Evolutionary conservation across 164 flowering plant species (phyloP).

Genomic region (Platanus orientalis): DNA sequence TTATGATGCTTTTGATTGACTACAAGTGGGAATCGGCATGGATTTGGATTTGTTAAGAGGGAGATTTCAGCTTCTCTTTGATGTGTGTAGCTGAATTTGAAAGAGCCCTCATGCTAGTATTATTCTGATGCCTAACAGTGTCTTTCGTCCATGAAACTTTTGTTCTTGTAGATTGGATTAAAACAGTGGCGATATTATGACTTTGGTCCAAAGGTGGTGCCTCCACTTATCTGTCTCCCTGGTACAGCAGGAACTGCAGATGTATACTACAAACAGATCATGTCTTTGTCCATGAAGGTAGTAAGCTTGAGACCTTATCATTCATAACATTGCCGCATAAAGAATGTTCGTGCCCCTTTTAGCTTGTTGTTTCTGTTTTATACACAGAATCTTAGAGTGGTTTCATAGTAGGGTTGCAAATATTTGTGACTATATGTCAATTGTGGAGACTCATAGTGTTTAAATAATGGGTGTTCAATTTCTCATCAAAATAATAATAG

Average conservation of each 20-base stretch:
- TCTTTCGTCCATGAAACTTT: background rate
- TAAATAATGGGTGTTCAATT: too few species aligned
- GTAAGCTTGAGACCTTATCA: background rate
- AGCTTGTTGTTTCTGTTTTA: too few species aligned
- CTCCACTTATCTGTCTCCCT: conserved; percentile 94
- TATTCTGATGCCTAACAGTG: conserved; percentile 4
- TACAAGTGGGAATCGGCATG: background rate
- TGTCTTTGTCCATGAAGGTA: conserved; percentile 96
- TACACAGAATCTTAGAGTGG: too few species aligned
- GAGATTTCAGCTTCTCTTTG: background rate
- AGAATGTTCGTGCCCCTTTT: background rate
- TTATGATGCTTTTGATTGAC: background rate
- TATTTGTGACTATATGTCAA: too few species aligned
- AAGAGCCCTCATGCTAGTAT: background rate
- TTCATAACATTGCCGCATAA: background rate
- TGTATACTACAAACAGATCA: conserved; percentile 93
- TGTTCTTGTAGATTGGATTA: conserved; percentile 62
- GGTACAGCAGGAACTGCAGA: conserved; percentile 96
- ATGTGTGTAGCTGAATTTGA: too few species aligned
- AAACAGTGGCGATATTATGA: conserved; percentile 98
- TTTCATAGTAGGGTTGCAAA: too few species aligned
- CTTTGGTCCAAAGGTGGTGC: conserved; percentile 93
- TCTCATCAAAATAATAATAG: too few species aligned
- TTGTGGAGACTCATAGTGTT: too few species aligned
- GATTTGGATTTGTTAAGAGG: background rate